phyloP scores from a whole-genome alignment of 176 grass and related monocot species.

The Bonia amplexicaulis region DNA sequence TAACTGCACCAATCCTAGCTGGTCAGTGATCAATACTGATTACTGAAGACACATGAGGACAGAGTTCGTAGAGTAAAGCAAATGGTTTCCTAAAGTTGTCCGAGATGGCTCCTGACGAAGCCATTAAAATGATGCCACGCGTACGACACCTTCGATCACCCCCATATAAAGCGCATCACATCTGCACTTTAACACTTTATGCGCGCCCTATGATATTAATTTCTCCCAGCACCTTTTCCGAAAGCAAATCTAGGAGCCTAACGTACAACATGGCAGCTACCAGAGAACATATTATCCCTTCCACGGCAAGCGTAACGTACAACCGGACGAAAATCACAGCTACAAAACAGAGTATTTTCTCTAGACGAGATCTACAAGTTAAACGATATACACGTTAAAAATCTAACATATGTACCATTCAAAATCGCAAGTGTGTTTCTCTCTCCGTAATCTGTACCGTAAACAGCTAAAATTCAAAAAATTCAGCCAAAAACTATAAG shows the following conservation, averaged over 20 bases:
- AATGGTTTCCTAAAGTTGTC: neutral
- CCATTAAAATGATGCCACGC: neutral
- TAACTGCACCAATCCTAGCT: neutral
- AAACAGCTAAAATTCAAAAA: no score
- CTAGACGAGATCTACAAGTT: no score
- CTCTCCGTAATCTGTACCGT: no score
- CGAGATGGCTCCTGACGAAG: neutral
- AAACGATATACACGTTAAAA: no score
- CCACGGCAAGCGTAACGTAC: constrained; percentile 4
- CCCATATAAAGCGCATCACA: neutral
- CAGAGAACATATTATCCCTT: neutral
- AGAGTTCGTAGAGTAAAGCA: neutral
- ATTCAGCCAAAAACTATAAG: no score
- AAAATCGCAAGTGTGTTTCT: no score
- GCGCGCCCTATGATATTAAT: constrained; percentile 21
- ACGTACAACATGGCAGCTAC: neutral
- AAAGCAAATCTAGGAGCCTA: constrained; percentile 9
- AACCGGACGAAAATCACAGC: neutral
- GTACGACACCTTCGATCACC: neutral
- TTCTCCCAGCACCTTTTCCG: neutral
- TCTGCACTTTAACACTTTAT: neutral
- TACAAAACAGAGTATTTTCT: no score
- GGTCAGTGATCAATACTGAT: neutral
- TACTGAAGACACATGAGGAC: neutral
- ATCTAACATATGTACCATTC: no score